These are phyloP conservation scores for Nitzschia sp. DNA, from an alignment of 108 stramenopile species.

Conservation along the genomic window DNA sequence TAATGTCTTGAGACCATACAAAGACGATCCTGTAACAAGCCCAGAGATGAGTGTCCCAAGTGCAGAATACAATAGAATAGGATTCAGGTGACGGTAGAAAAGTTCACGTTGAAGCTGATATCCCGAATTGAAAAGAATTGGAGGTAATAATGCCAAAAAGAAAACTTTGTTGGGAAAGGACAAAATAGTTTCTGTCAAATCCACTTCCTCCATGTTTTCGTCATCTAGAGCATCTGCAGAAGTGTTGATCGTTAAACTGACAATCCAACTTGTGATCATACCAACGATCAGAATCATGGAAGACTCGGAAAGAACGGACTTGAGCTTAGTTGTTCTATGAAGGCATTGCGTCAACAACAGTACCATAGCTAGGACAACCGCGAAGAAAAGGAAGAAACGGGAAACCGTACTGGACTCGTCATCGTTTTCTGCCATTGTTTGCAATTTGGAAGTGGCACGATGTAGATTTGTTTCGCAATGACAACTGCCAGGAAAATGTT, in stretches of 20 bases:
- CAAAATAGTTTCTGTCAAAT: constrained; percentile 27
- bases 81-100: constrained; percentile 63
- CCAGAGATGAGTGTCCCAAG: constrained; percentile 69
- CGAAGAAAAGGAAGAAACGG: constrained; percentile 50
- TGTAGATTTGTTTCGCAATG: too few relatives aligned
- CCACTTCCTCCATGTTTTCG: not conserved
- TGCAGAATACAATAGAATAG: constrained; percentile 61
- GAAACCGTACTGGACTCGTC: constrained; percentile 17
- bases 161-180: constrained; percentile 67
- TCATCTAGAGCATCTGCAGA: constrained; percentile 15
- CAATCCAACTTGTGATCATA: constrained; percentile 39
- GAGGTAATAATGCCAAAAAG: constrained; percentile 77
- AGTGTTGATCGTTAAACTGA: constrained; percentile 22
- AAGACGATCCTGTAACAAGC: constrained; percentile 42
- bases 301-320: constrained; percentile 60
- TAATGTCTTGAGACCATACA: constrained; percentile 32
- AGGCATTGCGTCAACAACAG: constrained; percentile 39
- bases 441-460: too few relatives aligned
- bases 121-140: constrained; percentile 82
- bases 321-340: constrained; percentile 32
- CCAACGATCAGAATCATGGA: constrained; percentile 63
- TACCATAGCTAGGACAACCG: constrained; percentile 38
- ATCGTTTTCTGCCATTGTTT: not conserved
- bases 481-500: too few relatives aligned
- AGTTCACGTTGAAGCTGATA: constrained; percentile 60